Base-by-base conservation (phyloP, 2,329 filamentous ascomycete genomes). In the Trichoderma afroharzianum region DNA sequence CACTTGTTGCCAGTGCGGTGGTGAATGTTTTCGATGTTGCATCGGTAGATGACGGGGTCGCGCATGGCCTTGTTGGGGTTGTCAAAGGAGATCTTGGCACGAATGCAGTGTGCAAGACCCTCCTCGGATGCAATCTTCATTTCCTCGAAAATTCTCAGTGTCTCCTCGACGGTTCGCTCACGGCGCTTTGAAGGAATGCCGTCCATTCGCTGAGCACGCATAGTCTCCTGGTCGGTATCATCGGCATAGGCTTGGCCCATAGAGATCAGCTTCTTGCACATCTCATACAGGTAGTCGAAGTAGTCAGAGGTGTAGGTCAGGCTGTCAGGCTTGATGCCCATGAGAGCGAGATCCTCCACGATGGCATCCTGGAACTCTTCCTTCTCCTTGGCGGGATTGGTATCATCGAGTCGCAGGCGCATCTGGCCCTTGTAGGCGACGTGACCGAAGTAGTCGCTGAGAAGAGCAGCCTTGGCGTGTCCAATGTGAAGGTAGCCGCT, bases 361-460 rank as follows among this genome's bases (percentile, higher is more conserved):
- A 99, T 99, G 6, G 94, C 88, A 82, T 98, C 94, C 80, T 98
- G 92, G 81, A 92, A 99, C 84, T 98, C 96, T 80, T 95, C 91
- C 85, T 97, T 98, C 86, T 99, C 96, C 82, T 98, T 98, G 72
- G 92, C 91, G 8, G 96, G 96, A 83, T 99, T 99, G 71, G 96
- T 99, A 79, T 99, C 96, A 80, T 99, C 96, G 79, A 99, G 96
- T 72, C 96, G 93, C 63, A 98, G 89, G 72, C 97, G 90, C 77
- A 99, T 87, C 77, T 92, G 97, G 78, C 96, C 96, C 73, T 95
- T 91, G 86, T 97, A 97, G 76, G 94, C 93, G 80, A 94, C 92
- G 82, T 98, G 94, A 58, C 94, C 95, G 77, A 98, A 98, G 86
- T 97, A 98, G 81, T 98, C 95, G 84, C 96, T 97, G 71, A 98